Evolutionary conservation across 495 filamentous ascomycete species (phyloP).

Genomic region (Jackrogersella multiformis): DNA sequence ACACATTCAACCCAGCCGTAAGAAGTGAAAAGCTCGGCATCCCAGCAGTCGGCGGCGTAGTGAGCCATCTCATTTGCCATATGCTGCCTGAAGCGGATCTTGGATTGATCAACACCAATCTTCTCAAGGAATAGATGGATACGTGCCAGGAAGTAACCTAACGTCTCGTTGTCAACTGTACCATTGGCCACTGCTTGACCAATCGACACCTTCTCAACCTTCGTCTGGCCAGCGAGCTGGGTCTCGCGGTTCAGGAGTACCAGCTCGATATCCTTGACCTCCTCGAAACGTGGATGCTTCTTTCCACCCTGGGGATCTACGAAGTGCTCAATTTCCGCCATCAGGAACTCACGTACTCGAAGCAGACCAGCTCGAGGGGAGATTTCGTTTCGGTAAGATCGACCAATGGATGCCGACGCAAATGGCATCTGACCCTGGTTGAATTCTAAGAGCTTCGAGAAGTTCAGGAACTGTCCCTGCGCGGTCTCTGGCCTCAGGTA

Average conservation of each 20-base stretch:
- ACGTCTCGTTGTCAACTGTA: slow-evolving; percentile 73
- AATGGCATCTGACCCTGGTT: slow-evolving; percentile 79
- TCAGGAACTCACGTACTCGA: slow-evolving; percentile 81
- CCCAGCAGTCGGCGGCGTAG: slow-evolving; percentile 76
- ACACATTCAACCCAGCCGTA: slow-evolving; percentile 79
- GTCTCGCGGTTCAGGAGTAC: slow-evolving; percentile 66
- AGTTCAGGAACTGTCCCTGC: slow-evolving; percentile 80
- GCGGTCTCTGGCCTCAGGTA: slow-evolving; percentile 79
- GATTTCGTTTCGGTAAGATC: slow-evolving; percentile 84
- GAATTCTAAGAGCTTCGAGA: slow-evolving; percentile 79
- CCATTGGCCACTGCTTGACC: slow-evolving; percentile 67
- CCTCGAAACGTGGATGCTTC: slow-evolving; percentile 74
- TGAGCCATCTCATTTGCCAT: slow-evolving; percentile 81
- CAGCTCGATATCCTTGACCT: slow-evolving; percentile 71
- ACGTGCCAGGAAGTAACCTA: slow-evolving; percentile 74
- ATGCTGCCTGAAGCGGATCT: slow-evolving; percentile 74
- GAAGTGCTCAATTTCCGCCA: slow-evolving; percentile 86
- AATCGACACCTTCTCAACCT: slow-evolving; percentile 62
- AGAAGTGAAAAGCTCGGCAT: slow-evolving; percentile 70
- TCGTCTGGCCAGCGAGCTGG: slow-evolving; percentile 68
- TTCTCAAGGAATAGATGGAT: slow-evolving; percentile 70
- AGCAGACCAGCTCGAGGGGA: slow-evolving; percentile 77
- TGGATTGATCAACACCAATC: slow-evolving; percentile 68
- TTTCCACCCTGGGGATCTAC: slow-evolving; percentile 78
- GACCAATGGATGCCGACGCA: slow-evolving; percentile 79